Percentiles rank a stretch among this genome's conserved stretches.
Conservation (phyloP, 768 basidiomycete genomes). For the Artomyces pyxidatus region DNA sequence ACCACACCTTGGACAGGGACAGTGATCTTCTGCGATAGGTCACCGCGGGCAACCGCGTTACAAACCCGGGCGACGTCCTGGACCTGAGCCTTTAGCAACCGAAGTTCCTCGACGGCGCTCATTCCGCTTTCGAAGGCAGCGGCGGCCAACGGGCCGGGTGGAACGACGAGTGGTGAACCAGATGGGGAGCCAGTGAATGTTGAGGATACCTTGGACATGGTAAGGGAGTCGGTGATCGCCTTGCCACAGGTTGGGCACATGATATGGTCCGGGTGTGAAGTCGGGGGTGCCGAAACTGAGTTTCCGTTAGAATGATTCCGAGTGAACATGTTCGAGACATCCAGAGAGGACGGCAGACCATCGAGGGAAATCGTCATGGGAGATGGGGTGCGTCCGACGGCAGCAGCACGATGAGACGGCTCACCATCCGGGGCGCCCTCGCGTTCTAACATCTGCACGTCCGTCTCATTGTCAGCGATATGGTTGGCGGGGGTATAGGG, state of each 20-base stretch:
- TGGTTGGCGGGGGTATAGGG: slow-evolving; percentile 6
- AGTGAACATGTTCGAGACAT: slow-evolving; percentile 1
- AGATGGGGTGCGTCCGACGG: slow-evolving; percentile 8
- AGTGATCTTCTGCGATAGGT: slow-evolving; percentile 42
- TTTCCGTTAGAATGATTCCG: background rate
- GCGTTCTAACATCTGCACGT: slow-evolving; percentile 14
- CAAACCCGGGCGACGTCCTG: slow-evolving; percentile 50
- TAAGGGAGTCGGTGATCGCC: slow-evolving; percentile 7
- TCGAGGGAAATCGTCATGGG: slow-evolving; percentile 16
- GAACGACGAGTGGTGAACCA: slow-evolving; percentile 21
- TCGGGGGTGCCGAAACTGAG: slow-evolving; percentile 14
- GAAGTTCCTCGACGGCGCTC: slow-evolving; percentile 63
- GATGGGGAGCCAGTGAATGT: background rate
- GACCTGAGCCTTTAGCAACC: slow-evolving; percentile 71
- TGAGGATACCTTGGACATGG: slow-evolving; percentile 1
- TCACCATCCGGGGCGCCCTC: slow-evolving; percentile 9
- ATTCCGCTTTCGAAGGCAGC: slow-evolving; percentile 48
- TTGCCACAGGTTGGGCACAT: slow-evolving; percentile 13
- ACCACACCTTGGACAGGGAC: slow-evolving; percentile 43
- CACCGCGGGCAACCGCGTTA: slow-evolving; percentile 41
- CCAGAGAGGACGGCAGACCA: slow-evolving; percentile 2
- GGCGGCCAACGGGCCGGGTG: slow-evolving; percentile 40
- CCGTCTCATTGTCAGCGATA: slow-evolving; percentile 5
- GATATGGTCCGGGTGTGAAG: slow-evolving; percentile 11
- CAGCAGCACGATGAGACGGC: background rate